Evolutionary conservation across 2,329 filamentous ascomycete species (phyloP).

Genomic region (Basipetospora chlamydospora): DNA sequence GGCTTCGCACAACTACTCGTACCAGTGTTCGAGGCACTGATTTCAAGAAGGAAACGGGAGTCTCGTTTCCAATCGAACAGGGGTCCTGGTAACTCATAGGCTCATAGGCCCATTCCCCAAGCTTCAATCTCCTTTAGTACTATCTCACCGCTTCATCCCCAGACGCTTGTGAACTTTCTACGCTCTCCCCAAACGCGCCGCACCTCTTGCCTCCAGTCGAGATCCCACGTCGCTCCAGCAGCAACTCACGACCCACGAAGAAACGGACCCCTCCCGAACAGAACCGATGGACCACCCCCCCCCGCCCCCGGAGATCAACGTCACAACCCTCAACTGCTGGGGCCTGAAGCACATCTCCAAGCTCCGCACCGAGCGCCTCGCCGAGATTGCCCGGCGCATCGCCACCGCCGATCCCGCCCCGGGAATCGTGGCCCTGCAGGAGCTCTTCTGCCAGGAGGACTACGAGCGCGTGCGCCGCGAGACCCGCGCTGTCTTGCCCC

Average conservation of each 20-base stretch:
- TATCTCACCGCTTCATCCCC: too few species aligned
- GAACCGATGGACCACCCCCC: not conserved
- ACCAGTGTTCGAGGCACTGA: too few species aligned
- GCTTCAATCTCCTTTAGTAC: too few species aligned
- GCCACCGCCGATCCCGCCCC: slow-evolving; percentile 53
- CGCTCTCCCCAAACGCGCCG: too few species aligned
- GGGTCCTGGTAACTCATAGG: too few species aligned
- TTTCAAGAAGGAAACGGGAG: too few species aligned
- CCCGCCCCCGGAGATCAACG: slow-evolving; percentile 47
- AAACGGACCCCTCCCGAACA: not conserved
- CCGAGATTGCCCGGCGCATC: slow-evolving; percentile 72
- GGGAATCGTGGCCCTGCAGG: slow-evolving; percentile 83
- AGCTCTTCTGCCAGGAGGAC: slow-evolving; percentile 83
- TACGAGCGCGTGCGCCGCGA: slow-evolving; percentile 63
- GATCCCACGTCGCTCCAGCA: too few species aligned
- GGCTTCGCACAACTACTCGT: too few species aligned
- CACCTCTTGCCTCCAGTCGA: not conserved
- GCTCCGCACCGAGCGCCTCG: slow-evolving; percentile 60
- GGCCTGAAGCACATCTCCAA: slow-evolving; percentile 78
- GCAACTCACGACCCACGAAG: slow-evolving; percentile 3
- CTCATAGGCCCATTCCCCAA: too few species aligned
- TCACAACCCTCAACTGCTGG: slow-evolving; percentile 94
- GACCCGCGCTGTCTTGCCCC: slow-evolving; percentile 61
- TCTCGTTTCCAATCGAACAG: too few species aligned
- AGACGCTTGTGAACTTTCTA: too few species aligned